phyloP scores from a whole-genome alignment of 768 basidiomycete genomes.

The Tulasnella sp. region DNA sequence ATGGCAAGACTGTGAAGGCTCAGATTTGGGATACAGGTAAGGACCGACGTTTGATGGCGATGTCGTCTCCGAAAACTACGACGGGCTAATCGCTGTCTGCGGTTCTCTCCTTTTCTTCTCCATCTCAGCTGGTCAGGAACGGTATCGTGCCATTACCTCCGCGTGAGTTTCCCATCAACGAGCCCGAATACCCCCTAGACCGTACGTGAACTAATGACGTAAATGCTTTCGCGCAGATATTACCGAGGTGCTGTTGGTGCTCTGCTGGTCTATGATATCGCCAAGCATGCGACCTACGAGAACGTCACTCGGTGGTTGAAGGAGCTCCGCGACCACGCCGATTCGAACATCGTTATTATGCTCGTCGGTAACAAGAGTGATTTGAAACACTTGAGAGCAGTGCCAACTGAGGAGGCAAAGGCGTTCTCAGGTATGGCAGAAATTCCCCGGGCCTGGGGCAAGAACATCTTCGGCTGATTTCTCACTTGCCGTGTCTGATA shows the following conservation, averaged over 20 bases:
- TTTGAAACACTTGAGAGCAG: constrained; percentile 93
- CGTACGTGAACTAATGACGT: not conserved
- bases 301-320: constrained; percentile 95
- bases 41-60: constrained; percentile 28
- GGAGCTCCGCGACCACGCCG: constrained; percentile 91
- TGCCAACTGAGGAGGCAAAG: constrained; percentile 97
- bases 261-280: constrained; percentile 87
- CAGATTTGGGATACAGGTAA: constrained; percentile 98
- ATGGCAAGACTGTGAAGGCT: constrained; percentile 93
- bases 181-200: not conserved
- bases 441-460: not conserved
- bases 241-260: constrained; percentile 96
- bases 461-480: not conserved
- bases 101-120: not conserved
- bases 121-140: constrained; percentile 40
- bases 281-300: constrained; percentile 88
- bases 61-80: not conserved
- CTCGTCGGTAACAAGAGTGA: constrained; percentile 98
- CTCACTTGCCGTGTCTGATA: constrained; percentile 30
- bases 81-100: not conserved
- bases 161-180: constrained; percentile 30
- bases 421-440: constrained; percentile 60
- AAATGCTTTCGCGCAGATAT: constrained; percentile 50
- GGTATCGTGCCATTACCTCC: constrained; percentile 45
- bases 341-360: constrained; percentile 91